phyloP scores from a whole-genome alignment of 371 early-diverging fungal species.

The Basidiobolus meristosporus region DNA sequence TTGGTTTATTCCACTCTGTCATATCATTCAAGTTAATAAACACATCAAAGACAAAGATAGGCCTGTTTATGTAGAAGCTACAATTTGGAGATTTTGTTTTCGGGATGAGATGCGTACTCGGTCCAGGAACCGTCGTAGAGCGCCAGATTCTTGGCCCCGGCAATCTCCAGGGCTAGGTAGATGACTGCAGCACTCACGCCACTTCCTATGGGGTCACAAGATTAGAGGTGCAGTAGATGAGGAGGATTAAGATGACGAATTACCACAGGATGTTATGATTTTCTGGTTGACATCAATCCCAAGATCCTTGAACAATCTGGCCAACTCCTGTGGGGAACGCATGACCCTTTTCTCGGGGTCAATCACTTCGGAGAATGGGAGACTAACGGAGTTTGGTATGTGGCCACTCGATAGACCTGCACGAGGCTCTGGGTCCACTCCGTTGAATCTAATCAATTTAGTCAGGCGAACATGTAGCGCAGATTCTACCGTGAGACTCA shows the following conservation, averaged over 20 bases:
- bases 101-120: conserved; percentile 46
- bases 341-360: conserved; percentile 15
- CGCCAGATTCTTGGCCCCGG: conserved; percentile 34
- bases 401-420: conserved; percentile 67
- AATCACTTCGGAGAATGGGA: conserved; percentile 40
- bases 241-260: neutral
- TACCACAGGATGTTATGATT: conserved; percentile 44
- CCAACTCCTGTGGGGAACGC: conserved; percentile 19
- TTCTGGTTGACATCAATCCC: conserved; percentile 33
- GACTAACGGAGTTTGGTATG: conserved; percentile 60
- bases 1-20: no score
- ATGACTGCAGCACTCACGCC: conserved; percentile 63
- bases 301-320: conserved; percentile 16
- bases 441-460: conserved; percentile 37
- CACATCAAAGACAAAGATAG: no score
- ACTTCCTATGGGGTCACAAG: conserved; percentile 17
- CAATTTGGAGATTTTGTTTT: conserved; percentile 26
- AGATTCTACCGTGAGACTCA: conserved; percentile 1
- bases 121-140: conserved; percentile 79
- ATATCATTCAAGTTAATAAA: no score
- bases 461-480: conserved; percentile 2
- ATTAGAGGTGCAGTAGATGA: neutral
- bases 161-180: conserved; percentile 42
- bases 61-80: no score
- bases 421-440: conserved; percentile 67